Percentiles rank a stretch among this genome's conserved stretches.
Evolutionary conservation across 345 rosid species (phyloP).

Genomic region (Lumnitzera racemosa): DNA sequence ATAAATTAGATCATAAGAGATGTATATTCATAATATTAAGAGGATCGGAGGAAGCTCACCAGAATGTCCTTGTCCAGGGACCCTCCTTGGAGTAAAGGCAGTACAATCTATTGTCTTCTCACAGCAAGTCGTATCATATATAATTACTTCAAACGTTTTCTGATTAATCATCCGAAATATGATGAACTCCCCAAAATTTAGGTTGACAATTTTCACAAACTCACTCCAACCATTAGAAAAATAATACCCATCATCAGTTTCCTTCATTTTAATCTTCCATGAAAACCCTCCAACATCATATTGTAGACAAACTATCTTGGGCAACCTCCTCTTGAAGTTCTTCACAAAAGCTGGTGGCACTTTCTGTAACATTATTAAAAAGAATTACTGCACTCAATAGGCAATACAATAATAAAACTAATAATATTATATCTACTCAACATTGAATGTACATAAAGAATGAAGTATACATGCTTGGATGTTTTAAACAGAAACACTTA

Average conservation of each 20-base stretch:
- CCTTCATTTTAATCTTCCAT: not conserved
- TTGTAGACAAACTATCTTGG: not conserved
- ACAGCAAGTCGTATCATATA: constrained; percentile 5
- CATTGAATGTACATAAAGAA: too few relatives aligned
- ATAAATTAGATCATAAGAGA: too few relatives aligned
- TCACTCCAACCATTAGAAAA: constrained; percentile 4
- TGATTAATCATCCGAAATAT: not conserved
- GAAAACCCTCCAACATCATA: not conserved
- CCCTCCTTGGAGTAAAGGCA: too few relatives aligned
- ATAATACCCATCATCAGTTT: not conserved
- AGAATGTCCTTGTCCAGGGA: too few relatives aligned
- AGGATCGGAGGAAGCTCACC: too few relatives aligned
- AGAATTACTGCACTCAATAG: too few relatives aligned
- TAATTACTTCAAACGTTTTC: not conserved
- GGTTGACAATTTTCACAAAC: not conserved
- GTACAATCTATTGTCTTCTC: not conserved
- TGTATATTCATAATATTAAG: too few relatives aligned
- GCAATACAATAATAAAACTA: too few relatives aligned
- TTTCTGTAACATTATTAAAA: not conserved
- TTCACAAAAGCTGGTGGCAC: constrained; percentile 9
- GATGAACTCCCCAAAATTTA: not conserved
- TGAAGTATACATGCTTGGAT: too few relatives aligned
- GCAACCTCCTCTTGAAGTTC: not conserved
- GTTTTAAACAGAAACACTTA: not conserved
- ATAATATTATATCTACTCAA: too few relatives aligned